Evolutionary conservation across 1,284 basidiomycete genomes (phyloP), one percentile per base, ranked within the genome.

Genomic region (Farysia itapuensis): DNA sequence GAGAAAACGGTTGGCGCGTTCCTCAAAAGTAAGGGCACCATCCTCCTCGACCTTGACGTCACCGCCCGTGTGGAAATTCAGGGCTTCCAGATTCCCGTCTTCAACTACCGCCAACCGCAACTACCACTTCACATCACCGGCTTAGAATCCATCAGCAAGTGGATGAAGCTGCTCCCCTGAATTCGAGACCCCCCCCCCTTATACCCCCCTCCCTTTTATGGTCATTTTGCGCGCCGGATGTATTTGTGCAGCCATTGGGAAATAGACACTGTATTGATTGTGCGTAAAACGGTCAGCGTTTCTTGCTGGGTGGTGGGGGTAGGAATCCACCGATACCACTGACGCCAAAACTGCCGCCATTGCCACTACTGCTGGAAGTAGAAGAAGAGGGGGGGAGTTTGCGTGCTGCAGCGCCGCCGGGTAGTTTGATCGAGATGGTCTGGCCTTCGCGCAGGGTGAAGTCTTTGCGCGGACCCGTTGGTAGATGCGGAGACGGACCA

Each of bases 381-480:
- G 52, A 40, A 11, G 29, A 20, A 26, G 48, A 52, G 18, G 44
- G 46, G 44, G 63, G 65, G 36, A 58, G 63, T 22, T 58, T 36
- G 8, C 49, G 11, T 11, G 11, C 31, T 9, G 11, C 56, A 5
- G 45, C 57, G 3, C 44, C 42, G 25, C 63, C 61, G 3, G 70
- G 69, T 13, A 71, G 45, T 35, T 67, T 67, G 50, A 73, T 64
- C 23, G 51, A 87, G 77, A 98, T 93, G 0, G 93, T 97, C 75
- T 98, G 89, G 13, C 95, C 95, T 70, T 93, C 90, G 75, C 96
- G 97, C 65, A 98, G 80, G 25, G 87, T 88, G 77, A 95, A 97
- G 74, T 98, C 94, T 81, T 91, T 90, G 2, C 88, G 90, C 2
- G 86, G 89, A 3, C 82, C 74, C 3, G 64, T 16, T 14, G 89